A percentile compares a stretch with the other conserved stretches of the same genome.
Evolutionary conservation across 2,329 filamentous ascomycete genomes (phyloP).

Genomic region (Colletotrichum eremochloae): DNA sequence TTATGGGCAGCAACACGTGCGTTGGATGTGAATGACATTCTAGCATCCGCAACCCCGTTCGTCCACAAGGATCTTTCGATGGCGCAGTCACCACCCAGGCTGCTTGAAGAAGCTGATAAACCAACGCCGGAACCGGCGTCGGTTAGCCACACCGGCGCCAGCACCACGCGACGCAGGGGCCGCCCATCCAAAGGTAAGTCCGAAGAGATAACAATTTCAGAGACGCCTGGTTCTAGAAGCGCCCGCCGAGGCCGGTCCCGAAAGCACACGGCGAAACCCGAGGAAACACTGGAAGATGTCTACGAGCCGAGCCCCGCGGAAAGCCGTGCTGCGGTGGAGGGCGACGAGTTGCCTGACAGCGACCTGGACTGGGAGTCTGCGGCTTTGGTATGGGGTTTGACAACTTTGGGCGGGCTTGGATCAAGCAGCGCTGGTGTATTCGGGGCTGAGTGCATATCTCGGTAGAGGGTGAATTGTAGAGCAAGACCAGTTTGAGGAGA

Average conservation of each 20-base stretch:
- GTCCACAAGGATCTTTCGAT: constrained; percentile 40
- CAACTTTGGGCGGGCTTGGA: constrained; percentile 59
- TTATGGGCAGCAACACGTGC: constrained; percentile 69
- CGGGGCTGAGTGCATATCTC: constrained; percentile 60
- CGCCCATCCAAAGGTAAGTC: constrained; percentile 18
- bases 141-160: constrained; percentile 18
- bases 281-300: constrained; percentile 48
- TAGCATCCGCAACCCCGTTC: constrained; percentile 54
- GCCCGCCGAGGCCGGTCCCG: constrained; percentile 46
- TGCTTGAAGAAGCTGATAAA: constrained; percentile 14
- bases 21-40: constrained; percentile 63
- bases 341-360: constrained; percentile 56
- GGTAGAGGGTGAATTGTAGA: constrained; percentile 44
- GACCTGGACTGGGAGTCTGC: constrained; percentile 62
- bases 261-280: constrained; percentile 46
- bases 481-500: background rate
- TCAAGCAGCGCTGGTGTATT: constrained; percentile 60
- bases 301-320: constrained; percentile 56
- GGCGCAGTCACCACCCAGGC: constrained; percentile 27
- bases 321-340: constrained; percentile 51
- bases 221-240: constrained; percentile 35
- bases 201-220: constrained; percentile 16
- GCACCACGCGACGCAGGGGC: constrained; percentile 27
- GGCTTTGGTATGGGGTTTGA: constrained; percentile 61
- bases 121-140: constrained; percentile 31